Evolutionary conservation across 495 filamentous ascomycete species (phyloP).

Genomic region (Amphirosellinia nigrospora): DNA sequence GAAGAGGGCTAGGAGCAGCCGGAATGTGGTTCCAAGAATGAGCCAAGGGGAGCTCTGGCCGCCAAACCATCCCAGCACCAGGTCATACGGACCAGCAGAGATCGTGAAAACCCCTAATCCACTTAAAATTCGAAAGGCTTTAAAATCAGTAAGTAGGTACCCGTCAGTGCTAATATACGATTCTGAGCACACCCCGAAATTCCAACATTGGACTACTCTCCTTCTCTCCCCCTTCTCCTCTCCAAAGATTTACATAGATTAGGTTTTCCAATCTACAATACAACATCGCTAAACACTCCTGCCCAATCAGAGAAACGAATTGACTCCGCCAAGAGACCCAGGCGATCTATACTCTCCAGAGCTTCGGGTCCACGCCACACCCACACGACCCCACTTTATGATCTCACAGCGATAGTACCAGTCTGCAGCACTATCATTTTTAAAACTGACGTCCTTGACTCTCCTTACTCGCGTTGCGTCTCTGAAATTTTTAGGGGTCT

Average conservation of each 20-base stretch:
- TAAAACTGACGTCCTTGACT: constrained; percentile 22
- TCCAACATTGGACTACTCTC: neutral
- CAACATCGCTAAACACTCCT: neutral
- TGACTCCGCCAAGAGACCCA: constrained; percentile 18
- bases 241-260: neutral
- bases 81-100: constrained; percentile 29
- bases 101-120: constrained; percentile 21
- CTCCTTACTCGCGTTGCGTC: constrained; percentile 6
- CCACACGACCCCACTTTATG: constrained; percentile 17
- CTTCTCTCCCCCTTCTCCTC: neutral
- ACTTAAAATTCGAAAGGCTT: neutral
- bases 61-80: constrained; percentile 20
- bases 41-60: constrained; percentile 27
- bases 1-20: neutral
- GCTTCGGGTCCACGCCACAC: constrained; percentile 17
- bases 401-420: constrained; percentile 19
- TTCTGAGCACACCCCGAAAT: neutral
- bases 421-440: constrained; percentile 14
- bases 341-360: constrained; percentile 27
- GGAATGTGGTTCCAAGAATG: constrained; percentile 14
- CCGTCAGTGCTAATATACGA: neutral
- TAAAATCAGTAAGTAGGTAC: neutral
- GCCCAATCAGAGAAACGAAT: constrained; percentile 16
- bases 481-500: constrained; percentile 1
- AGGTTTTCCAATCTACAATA: neutral